Base-by-base conservation (phyloP, 1,284 basidiomycete genomes). In the Apiotrichum brassicae region DNA sequence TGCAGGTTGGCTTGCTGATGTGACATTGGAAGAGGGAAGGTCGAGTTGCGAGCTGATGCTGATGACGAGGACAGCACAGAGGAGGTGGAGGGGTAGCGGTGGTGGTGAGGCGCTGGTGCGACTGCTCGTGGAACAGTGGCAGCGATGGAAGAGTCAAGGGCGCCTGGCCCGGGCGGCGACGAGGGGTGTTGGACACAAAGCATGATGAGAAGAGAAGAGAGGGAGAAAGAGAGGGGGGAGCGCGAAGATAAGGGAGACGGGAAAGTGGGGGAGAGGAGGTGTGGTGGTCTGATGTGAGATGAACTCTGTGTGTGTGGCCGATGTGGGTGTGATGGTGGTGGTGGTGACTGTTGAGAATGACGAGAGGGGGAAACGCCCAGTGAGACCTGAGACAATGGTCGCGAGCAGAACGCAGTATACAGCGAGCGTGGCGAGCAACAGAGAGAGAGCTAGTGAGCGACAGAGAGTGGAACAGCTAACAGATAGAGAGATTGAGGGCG, bases 161-260 rank as follows among this genome's bases (percentile, higher is more conserved):
- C 8, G 24, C 22, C 38, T 24, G 26, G 28, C 12, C 40, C 33
- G 18, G 26, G 49, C 25, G 44, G 43, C 6, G 35, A 23, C 4
- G 40, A 28, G 4, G 46, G 34, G 4, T 46, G 45, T 23, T 43
- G 50, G n/a, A 47, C 26, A 23, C 45, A 37, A 28, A 51, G 28
- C 50, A 47, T 51, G 34, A 30, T 11, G 28, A 30, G 28, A 30
- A 30, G 11, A 30, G 28, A 11, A 14, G 11, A 14, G 14, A 30
- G 28, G 11, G n/a, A 16, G 33, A n/a, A n/a, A 34, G 33, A 16
- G 33, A n/a, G n/a, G 33, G 8, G 33, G n/a, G 33, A 34, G 33
- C 8, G 33, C 7, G 33, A 34, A 18, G 33, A 5, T 11, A n/a
- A 34, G 11, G 33, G 33, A 16, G 18, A 3, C 14, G 28, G 33